phyloP scores from a whole-genome alignment of 768 basidiomycete species.

The Mycena maculata region DNA sequence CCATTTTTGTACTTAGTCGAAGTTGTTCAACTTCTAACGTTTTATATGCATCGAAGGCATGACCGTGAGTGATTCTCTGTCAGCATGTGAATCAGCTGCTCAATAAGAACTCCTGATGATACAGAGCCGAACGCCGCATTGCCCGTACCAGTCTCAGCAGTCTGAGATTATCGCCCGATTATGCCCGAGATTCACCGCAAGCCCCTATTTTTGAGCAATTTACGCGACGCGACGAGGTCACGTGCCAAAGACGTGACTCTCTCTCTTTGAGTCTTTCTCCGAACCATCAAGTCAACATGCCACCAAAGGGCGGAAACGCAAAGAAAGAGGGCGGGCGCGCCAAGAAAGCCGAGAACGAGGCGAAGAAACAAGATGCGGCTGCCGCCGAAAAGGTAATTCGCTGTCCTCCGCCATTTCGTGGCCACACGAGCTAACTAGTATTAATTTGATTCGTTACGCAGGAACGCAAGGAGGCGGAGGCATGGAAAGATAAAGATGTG shows the following conservation, averaged over 20 bases:
- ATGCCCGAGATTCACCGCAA: too few species aligned
- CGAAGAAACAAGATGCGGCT: constrained; percentile 77
- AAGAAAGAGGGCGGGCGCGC: constrained; percentile 93
- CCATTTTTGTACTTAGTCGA: constrained; percentile 13
- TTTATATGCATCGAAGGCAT: too few species aligned
- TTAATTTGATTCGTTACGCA: constrained; percentile 41
- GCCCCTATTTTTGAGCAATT: too few species aligned
- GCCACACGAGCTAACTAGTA: background rate
- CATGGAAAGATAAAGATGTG: constrained; percentile 72
- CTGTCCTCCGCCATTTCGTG: background rate
- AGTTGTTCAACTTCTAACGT: too few species aligned
- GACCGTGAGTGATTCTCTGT: too few species aligned
- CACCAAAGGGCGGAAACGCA: constrained; percentile 88
- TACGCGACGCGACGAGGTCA: background rate
- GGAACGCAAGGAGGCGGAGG: constrained; percentile 78
- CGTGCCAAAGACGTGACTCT: background rate
- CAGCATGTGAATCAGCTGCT: background rate
- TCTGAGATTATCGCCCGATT: too few species aligned
- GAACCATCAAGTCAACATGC: constrained; percentile 60
- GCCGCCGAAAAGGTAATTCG: constrained; percentile 64
- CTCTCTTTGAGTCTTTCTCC: constrained; percentile 5
- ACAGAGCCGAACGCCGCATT: too few species aligned
- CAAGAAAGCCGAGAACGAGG: constrained; percentile 92
- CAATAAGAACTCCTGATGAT: too few species aligned
- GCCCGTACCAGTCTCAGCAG: too few species aligned